Percentiles rank a stretch among this genome's conserved stretches.
Evolutionary conservation across 768 basidiomycete species (phyloP).

Genomic region (Mycena vitilis): DNA sequence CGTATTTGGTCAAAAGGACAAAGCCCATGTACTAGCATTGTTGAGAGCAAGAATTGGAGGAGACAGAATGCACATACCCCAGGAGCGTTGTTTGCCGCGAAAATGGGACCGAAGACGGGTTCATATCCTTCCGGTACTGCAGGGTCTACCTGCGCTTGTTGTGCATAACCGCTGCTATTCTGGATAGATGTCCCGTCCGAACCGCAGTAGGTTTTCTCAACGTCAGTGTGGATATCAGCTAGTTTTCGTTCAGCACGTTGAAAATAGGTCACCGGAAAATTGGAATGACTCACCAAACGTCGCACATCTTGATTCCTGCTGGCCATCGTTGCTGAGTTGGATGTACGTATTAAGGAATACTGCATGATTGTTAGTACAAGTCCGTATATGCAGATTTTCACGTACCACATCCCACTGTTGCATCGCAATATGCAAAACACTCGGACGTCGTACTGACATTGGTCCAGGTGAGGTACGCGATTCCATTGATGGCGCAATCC

Average conservation of each 20-base stretch:
- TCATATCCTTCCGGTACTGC: slow-evolving; percentile 36
- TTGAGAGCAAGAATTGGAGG: neutral
- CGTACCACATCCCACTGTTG: slow-evolving; percentile 36
- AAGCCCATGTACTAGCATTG: slow-evolving; percentile 37
- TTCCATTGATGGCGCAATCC: slow-evolving; percentile 36
- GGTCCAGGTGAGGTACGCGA: slow-evolving; percentile 37
- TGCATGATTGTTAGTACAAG: slow-evolving; percentile 10
- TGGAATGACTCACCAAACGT: slow-evolving; percentile 23
- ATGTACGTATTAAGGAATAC: slow-evolving; percentile 39
- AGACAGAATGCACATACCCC: slow-evolving; percentile 25
- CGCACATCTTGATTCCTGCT: slow-evolving; percentile 41
- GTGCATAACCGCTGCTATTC: slow-evolving; percentile 37
- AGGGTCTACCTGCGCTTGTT: no score
- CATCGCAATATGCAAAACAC: slow-evolving; percentile 35
- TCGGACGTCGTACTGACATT: slow-evolving; percentile 39
- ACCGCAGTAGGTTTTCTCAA: slow-evolving; percentile 36
- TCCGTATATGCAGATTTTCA: neutral
- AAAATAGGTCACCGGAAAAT: neutral
- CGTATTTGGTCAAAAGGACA: slow-evolving; percentile 32
- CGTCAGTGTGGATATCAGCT: slow-evolving; percentile 37
- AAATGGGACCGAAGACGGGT: slow-evolving; percentile 38
- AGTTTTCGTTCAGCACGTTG: neutral
- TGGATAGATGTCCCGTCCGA: slow-evolving; percentile 27
- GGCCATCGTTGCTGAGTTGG: slow-evolving; percentile 34
- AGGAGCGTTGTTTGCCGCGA: slow-evolving; percentile 38